Base-by-base conservation (phyloP, 306 rosid species). In the Mucuna pruriens region DNA sequence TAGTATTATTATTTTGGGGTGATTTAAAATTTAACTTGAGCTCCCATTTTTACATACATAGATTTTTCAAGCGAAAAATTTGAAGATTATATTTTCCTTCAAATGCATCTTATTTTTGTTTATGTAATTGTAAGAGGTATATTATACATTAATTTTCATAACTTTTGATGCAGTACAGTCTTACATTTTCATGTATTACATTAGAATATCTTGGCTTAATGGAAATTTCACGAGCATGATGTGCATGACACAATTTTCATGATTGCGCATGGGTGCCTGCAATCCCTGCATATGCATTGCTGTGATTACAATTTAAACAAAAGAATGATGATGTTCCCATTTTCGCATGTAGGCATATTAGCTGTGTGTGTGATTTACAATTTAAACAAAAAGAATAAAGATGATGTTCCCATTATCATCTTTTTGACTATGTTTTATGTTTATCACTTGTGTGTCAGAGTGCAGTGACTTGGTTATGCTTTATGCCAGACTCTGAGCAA, bases 391-490 rank as follows among this genome's bases (percentile, higher is more conserved):
- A 57, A 5, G 54, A 69, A 40, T 79, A 60, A 58, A 40, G 7
- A 26, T 44, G 36, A 20, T 39, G 17, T 67, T 29, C 58, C 51
- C 13, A 20, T 79, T 38, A 26, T 25, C 71, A 13, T 12, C 5
- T 3, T 80, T 44, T 60, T 2, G 0, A 80, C 74, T 40, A 12
- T 75, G 73, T n/a, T 75, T 45, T 63, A 26, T 39, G 39, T 74
- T 62, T 76, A 15, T 80, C 81, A 34, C 57, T 78, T 65, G 38
- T 74, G 48, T 78, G 66, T 81, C 88, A 96, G 99, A 94, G 99
- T 89, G 99, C 99, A 9, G 98, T 94, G 77, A 94, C 98, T 73
- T 96, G 99, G 99, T 90, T 96, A 75, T 93, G 99, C 89, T 96
- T 96, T 80, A 12, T 91, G 31, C 92, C 97, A 36, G 87, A 90